phyloP scores from a whole-genome alignment of 2,329 filamentous ascomycete species.

The Zymoseptoria crescenta region DNA sequence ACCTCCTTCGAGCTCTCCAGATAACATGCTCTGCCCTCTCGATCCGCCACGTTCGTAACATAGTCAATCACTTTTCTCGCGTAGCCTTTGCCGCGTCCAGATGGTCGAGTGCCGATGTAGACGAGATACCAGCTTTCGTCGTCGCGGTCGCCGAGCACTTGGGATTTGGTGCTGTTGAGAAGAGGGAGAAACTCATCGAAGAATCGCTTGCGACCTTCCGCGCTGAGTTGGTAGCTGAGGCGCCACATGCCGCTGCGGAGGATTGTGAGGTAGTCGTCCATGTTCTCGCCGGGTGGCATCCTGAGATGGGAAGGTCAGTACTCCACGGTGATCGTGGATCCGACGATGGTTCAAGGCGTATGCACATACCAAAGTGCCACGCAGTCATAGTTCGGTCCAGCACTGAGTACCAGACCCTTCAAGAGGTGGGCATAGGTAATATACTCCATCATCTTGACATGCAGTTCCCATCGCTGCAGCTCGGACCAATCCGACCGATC shows the following conservation, averaged over 20 bases:
- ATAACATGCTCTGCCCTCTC: conserved; percentile 61
- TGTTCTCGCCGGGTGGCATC: conserved; percentile 67
- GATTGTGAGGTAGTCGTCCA: conserved; percentile 65
- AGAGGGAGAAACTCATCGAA: conserved; percentile 69
- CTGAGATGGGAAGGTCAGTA: conserved; percentile 35
- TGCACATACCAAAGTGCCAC: conserved; percentile 66
- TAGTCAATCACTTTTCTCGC: conserved; percentile 62
- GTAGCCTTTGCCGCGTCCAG: conserved; percentile 63
- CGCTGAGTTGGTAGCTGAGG: conserved; percentile 64
- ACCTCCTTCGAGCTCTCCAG: conserved; percentile 65
- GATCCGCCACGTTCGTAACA: conserved; percentile 61
- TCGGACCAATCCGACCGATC: conserved; percentile 56
- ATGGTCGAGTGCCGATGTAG: conserved; percentile 69
- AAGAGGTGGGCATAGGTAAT: conserved; percentile 67
- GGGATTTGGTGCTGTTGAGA: conserved; percentile 62
- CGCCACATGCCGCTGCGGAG: conserved; percentile 72
- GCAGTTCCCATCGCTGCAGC: conserved; percentile 66
- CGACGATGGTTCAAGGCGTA: background rate
- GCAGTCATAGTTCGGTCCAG: conserved; percentile 67
- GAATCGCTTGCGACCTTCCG: conserved; percentile 65
- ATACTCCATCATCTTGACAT: conserved; percentile 70
- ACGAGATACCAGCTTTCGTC: conserved; percentile 71
- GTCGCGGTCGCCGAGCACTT: conserved; percentile 60
- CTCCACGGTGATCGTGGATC: background rate
- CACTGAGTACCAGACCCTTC: conserved; percentile 64